Base-by-base conservation (phyloP, 73 alveolate genomes). In the Symbiodinium pilosum region DNA sequence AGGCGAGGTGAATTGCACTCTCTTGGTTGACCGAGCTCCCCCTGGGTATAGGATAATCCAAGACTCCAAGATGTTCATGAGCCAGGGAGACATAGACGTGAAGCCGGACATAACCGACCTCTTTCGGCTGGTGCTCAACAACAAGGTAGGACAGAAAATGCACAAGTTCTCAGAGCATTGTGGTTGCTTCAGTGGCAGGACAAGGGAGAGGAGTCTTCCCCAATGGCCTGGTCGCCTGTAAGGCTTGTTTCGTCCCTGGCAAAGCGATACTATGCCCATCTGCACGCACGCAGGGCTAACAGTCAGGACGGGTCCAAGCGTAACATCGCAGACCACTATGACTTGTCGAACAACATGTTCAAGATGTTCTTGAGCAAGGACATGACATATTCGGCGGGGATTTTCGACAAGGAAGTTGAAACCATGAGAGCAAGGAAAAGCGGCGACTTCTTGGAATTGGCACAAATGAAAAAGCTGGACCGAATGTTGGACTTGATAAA, bases 241-340 rank as follows among this genome's bases (percentile, higher is more conserved):
- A 64, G 81, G 41, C 18, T 64, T 28, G 81, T 64, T n/a, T 64
- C 81, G 20, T 64, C 81, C 14, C 81, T 64, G 81, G 81, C 81
- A 38, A 64, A 64, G 39, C 30, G 81, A 64, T 64, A 64, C 81
- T 64, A 64, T 64, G 81, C 81, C 34, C 81, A 64, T 38, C 81
- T 64, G 34, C 81, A 64, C 30, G 81, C 81, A 0, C 1, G 81
- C 81, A 77, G 87, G 12, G 87, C 87, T 30, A 77, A 77, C 87
- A 77, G 52, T 38, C 87, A 38, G 43, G 87, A 77, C 18, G 87
- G 87, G 7, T 77, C 87, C 3, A 77, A 77, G 51, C 43, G 47
- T 4, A 77, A 77, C 51, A 77, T 77, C 87, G 47, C 52, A 14
- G 43, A 77, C 87, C 87, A 77, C 87, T 77, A 77, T n/a, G 87